Base-by-base conservation (phyloP, 169 alveolate species). In the Toxoplasma gondii region DNA sequence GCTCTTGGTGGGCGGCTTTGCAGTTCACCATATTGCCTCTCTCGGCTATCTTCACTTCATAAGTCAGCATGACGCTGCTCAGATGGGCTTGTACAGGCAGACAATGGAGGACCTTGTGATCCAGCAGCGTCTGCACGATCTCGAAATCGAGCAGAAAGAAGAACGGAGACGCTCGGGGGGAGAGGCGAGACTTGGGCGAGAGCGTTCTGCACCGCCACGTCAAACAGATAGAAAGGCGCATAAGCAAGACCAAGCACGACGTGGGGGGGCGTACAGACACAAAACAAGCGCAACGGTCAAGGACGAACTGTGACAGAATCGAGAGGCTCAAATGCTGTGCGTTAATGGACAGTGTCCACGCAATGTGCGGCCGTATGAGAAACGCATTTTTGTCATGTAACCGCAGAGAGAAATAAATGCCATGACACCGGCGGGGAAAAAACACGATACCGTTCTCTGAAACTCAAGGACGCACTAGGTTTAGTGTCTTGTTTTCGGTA, bases 21-120 rank as follows among this genome's bases (percentile, higher is more conserved):
- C 29, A 9, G n/a, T 82, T 22, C 90, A 82, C 67, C 64, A 82
- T 38, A 49, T 43, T 34, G 90, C 90, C 17, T 41, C 90, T 12
- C n/a, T 43, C 41, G 90, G 90, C 5, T 82, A 5, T 43, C 34
- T 82, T 5, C 90, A 82, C 67, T 82, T 82, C 38, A 41, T 82
- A 24, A 43, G 41, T 16, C 31, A 82, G 90, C 54, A 82, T 67
- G 90, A 82, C 19, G 90, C 90, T 5, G 90, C 67, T 7, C 69
- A 38, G 41, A 82, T 82, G 64, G 90, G 90, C 34, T 1, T 0
- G 41, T 38, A 38, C 90, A 12, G 90, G 24, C 41, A 82, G 67
- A 38, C 54, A 31, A 82, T 31, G 39, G 67, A 24, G 90, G 41
- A 82, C 64, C 90, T 41, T 22, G 36, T 41, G 67, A 36, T 82